A percentile compares a stretch with the other conserved stretches of the same genome.
Conservation (phyloP, 768 basidiomycete species). For the Hemileccinum impolitum region DNA sequence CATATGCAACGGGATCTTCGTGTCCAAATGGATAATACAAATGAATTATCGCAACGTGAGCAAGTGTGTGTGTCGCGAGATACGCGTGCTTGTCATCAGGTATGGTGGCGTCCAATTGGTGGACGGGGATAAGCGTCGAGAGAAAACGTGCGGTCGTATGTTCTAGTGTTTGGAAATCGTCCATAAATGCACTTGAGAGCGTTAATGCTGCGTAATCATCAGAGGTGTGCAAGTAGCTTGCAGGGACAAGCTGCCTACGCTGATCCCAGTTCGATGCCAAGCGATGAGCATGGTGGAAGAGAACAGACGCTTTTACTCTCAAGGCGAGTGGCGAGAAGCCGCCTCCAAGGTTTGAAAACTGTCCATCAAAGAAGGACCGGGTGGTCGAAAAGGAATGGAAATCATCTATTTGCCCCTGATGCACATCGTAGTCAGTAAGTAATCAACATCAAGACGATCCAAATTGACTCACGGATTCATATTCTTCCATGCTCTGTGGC, state of each 20-base stretch:
- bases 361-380: slow-evolving; percentile 59
- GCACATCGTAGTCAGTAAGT: slow-evolving; percentile 17
- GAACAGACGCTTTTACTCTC: slow-evolving; percentile 72
- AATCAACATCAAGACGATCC: slow-evolving; percentile 3
- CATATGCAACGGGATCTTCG: slow-evolving; percentile 57
- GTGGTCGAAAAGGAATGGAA: slow-evolving; percentile 55
- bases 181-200: slow-evolving; percentile 45
- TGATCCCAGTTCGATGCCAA: slow-evolving; percentile 59
- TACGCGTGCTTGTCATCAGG: slow-evolving; percentile 59
- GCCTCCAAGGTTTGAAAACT: slow-evolving; percentile 43
- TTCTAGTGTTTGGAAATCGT: slow-evolving; percentile 61
- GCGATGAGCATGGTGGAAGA: slow-evolving; percentile 65
- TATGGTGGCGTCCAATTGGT: slow-evolving; percentile 55
- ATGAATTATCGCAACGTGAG: slow-evolving; percentile 62
- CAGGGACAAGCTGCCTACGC: slow-evolving; percentile 39
- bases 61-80: slow-evolving; percentile 60
- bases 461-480: slow-evolving; percentile 55
- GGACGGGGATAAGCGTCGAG: slow-evolving; percentile 59
- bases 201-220: slow-evolving; percentile 38
- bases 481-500: slow-evolving; percentile 72
- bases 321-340: slow-evolving; percentile 64
- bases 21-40: slow-evolving; percentile 61
- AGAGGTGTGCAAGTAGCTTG: slow-evolving; percentile 15
- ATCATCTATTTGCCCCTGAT: slow-evolving; percentile 56
- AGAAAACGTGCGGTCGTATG: slow-evolving; percentile 61